Base-by-base conservation (phyloP, 164 flowering plant species). In the Santalum album region DNA sequence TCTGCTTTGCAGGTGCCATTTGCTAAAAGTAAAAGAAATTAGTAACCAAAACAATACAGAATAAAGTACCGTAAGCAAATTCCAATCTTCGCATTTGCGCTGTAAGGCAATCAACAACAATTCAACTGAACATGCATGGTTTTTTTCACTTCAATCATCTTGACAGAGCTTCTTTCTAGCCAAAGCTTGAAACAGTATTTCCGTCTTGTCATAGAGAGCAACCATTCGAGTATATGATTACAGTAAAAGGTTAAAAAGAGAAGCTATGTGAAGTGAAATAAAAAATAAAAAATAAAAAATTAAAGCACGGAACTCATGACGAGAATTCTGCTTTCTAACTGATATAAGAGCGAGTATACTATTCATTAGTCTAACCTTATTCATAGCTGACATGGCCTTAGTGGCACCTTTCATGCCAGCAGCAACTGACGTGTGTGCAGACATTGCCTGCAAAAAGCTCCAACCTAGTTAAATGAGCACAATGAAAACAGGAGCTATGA, bases 361-460 rank as follows among this genome's bases (percentile, higher is more conserved):
- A 9, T 3, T 9, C 9, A 9, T 29, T 9, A 29, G 34, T 29
- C 69, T 54, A 17, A 90, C 98, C 92, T 91, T 91, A 67, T 81
- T 91, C 87, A 91, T 91, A 7, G 90, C 84, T 29, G 80, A 54
- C 98, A 91, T 87, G 49, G 98, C 96, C 57, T 78, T 84, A 24
- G 66, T 86, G 38, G 98, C 98, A 67, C 98, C 86, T 65, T 87
- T 75, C 82, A 91, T 75, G 56, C 96, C 98, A 63, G 61, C 75
- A 55, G 98, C 83, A 70, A 91, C 86, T 20, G 98, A 80, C 47
- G 95, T 73, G 19, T 79, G 80, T 17, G 98, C 98, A 63, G 79
- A 64, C 84, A 87, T 73, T 46, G 96, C 98, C 98, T 87, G 75
- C 57, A 69, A 52, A 60, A 11, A 25, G 43, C 3, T 59, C 29